A percentile compares a stretch with the other conserved stretches of the same genome.
Evolutionary conservation across 495 filamentous ascomycete species (phyloP).

Genomic region (Podospora tetraspora): DNA sequence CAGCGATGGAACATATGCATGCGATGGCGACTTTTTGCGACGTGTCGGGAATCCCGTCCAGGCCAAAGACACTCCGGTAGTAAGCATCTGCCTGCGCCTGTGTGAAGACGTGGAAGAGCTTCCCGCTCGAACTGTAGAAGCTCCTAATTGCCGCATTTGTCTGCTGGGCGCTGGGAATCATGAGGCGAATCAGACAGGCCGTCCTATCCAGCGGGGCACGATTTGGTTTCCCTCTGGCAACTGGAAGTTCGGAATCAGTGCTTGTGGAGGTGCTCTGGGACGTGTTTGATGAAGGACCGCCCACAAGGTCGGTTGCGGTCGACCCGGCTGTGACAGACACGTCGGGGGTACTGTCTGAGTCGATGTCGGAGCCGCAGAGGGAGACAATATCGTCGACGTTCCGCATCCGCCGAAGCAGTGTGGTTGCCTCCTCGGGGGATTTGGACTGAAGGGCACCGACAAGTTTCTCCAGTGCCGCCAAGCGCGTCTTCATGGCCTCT

Average conservation of each 20-base stretch:
- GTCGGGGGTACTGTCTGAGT: not conserved
- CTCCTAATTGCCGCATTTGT: conserved; percentile 24
- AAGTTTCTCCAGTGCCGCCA: conserved; percentile 25
- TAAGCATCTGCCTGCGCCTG: conserved; percentile 16
- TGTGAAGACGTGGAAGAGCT: conserved; percentile 31
- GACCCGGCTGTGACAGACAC: not conserved
- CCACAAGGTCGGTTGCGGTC: not conserved
- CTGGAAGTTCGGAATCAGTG: not conserved
- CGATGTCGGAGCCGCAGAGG: not conserved
- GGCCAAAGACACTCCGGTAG: conserved; percentile 16
- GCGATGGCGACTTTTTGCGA: conserved; percentile 20
- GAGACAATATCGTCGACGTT: conserved; percentile 15
- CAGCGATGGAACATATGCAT: conserved; percentile 21
- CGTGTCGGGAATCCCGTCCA: conserved; percentile 8
- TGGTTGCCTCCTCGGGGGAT: conserved; percentile 22
- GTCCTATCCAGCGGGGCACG: not conserved
- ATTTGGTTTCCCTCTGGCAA: not conserved
- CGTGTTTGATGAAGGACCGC: not conserved
- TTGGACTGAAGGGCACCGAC: conserved; percentile 19
- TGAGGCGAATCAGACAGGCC: conserved; percentile 12
- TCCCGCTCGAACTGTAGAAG: conserved; percentile 30
- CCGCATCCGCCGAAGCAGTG: conserved; percentile 14
- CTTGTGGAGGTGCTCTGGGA: not conserved
- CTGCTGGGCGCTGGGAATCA: conserved; percentile 21
- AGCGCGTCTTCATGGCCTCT: conserved; percentile 19